Base-by-base conservation (phyloP, 192 early-diverging fungal species). In the Chytriomyces confervae region DNA sequence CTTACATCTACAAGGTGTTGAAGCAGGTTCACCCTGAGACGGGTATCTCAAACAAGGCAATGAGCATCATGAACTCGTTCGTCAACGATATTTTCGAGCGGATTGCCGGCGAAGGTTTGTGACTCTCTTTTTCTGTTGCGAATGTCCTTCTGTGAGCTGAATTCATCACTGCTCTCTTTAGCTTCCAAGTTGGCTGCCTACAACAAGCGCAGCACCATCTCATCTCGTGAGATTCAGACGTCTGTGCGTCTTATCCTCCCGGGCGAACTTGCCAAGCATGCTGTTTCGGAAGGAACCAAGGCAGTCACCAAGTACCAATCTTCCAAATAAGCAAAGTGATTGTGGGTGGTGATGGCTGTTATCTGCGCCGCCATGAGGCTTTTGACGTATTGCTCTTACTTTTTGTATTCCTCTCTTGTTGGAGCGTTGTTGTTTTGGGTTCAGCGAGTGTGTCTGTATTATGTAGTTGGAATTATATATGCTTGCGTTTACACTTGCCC, bases 41-140 rank as follows among this genome's bases (percentile, higher is more conserved):
- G 50, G 95, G 96, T 88, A 95, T 98, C 89, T 96, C 95, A 77
- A 96, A 95, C 93, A 96, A 96, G 91, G 95, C 96, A 87, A 98
- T 98, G 96, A 94, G 92, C 50, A 96, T 95, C 86, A 89, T 95
- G 83, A 97, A 98, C 94, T 96, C 95, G 62, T 98, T 98, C 82
- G 95, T 98, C 79, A 94, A 96, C 88, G 96, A 97, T 87, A 98
- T 98, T 86, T 98, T 98, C 84, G 96, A 97, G 86, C 93, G 95
- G 80, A 96, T 97, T 74, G 96, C 96, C 50, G 78, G 69, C 13
- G 85, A 86, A 76, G 82, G 81, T 7, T 84, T 82, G 63, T 77
- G 92, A 87, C 86, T 94, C 6, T 92, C 94, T 65, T 66, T 66
- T 13, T 66, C 24, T 66, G 27, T 45, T 27, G 11, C 18, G 10